A percentile compares a stretch with the other conserved stretches of the same genome.
Conservation (phyloP, 176 grass and related monocot species). For the Typha latifolia region DNA sequence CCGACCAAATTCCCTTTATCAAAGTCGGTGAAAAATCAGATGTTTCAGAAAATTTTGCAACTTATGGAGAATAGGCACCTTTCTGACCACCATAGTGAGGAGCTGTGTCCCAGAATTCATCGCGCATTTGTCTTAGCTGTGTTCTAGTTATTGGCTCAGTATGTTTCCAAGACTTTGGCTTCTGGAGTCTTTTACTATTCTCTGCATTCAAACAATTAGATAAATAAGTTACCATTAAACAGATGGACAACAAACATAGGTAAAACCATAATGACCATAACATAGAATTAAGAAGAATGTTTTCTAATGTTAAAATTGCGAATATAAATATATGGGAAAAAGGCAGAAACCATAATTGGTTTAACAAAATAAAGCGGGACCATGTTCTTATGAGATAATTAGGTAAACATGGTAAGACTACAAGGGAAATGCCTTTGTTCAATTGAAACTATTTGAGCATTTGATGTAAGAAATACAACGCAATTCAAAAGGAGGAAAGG, state of each 20-base stretch:
- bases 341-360: background rate
- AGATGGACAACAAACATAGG: constrained; percentile 12
- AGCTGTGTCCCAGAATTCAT: constrained; percentile 96
- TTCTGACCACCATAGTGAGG: constrained; percentile 92
- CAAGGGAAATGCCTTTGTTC: too few relatives aligned
- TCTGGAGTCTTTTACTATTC: constrained; percentile 66
- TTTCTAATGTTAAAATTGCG: background rate
- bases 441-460: too few relatives aligned
- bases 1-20: background rate
- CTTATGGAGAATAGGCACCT: constrained; percentile 33
- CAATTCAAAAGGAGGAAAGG: too few relatives aligned
- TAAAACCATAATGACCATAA: constrained; percentile 4
- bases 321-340: background rate
- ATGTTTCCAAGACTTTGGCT: constrained; percentile 78
- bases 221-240: constrained; percentile 14
- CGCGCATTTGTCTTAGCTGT: constrained; percentile 73
- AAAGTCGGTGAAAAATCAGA: too few relatives aligned
- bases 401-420: too few relatives aligned
- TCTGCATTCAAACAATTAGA: constrained; percentile 32
- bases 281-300: background rate
- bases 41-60: background rate
- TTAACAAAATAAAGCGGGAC: background rate
- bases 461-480: too few relatives aligned
- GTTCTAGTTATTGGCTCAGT: constrained; percentile 46
- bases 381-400: too few relatives aligned